Evolutionary conservation across 441 rosid genomes (phyloP).

Genomic region (Gossypium davidsonii): DNA sequence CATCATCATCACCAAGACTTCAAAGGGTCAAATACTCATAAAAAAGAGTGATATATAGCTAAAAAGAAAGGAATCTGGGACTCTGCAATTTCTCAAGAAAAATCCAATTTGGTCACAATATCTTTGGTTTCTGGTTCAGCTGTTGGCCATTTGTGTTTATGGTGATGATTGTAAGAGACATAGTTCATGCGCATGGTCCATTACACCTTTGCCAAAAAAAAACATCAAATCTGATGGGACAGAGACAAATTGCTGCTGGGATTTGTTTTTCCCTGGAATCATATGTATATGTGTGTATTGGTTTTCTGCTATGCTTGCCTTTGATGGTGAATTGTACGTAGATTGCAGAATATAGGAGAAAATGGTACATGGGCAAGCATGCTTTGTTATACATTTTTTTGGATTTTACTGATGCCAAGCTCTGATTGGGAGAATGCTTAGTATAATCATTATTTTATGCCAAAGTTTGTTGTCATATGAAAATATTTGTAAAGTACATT

Average conservation of each 20-base stretch:
- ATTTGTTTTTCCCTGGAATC: too few relatives aligned
- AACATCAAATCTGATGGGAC: not conserved
- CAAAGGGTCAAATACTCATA: too few relatives aligned
- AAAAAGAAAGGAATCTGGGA: not conserved
- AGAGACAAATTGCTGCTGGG: not conserved
- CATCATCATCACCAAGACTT: too few relatives aligned
- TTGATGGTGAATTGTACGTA: not conserved
- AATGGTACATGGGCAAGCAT: not conserved
- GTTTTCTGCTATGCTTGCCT: not conserved
- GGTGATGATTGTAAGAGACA: not conserved
- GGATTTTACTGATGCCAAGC: not conserved
- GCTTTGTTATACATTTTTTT: not conserved
- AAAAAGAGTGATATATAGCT: not conserved
- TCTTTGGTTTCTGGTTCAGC: not conserved
- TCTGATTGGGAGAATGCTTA: not conserved
- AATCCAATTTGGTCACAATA: not conserved
- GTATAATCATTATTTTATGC: not conserved
- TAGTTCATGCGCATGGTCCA: not conserved
- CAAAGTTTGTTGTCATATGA: too few relatives aligned
- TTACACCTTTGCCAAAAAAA: not conserved
- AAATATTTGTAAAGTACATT: too few relatives aligned
- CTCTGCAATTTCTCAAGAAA: not conserved
- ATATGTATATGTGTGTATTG: not conserved
- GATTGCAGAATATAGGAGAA: not conserved
- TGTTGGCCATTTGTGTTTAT: not conserved